Evolutionary conservation across 441 rosid species (phyloP).

Genomic region (Euphorbia schlechtendalii): DNA sequence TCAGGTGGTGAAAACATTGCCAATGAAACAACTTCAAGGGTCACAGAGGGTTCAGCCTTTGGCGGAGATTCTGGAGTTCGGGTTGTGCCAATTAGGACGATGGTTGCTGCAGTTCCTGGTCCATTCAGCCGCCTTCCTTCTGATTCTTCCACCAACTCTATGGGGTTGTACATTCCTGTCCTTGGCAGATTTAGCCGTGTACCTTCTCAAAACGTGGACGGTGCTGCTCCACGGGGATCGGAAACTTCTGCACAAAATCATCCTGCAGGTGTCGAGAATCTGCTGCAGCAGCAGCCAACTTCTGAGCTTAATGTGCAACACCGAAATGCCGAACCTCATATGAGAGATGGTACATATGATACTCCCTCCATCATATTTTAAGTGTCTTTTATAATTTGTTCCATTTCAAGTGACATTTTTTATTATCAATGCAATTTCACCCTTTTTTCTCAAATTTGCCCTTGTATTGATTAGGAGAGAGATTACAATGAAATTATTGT

Average conservation of each 20-base stretch:
- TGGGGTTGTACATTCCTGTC: conserved; percentile 45
- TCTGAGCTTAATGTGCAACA: conserved; percentile 30
- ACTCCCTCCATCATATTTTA: too few species aligned
- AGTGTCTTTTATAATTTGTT: too few species aligned
- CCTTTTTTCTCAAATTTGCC: too few species aligned
- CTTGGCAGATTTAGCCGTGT: conserved; percentile 49
- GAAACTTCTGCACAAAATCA: conserved; percentile 34
- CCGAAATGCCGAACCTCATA: conserved; percentile 29
- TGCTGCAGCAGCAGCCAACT: conserved; percentile 33
- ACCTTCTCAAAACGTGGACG: conserved; percentile 33
- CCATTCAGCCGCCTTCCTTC: conserved; percentile 44
- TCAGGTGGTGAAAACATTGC: conserved; percentile 30
- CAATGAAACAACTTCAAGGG: conserved; percentile 34
- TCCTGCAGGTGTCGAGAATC: conserved; percentile 27
- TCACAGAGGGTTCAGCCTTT: conserved; percentile 35
- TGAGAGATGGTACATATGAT: conserved; percentile 43
- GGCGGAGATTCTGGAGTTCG: conserved; percentile 56
- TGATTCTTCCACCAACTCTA: conserved; percentile 42
- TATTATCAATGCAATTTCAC: too few species aligned
- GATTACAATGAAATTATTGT: too few species aligned
- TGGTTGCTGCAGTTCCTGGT: conserved; percentile 59
- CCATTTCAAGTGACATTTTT: too few species aligned
- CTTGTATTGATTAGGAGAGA: too few species aligned
- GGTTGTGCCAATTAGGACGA: conserved; percentile 57
- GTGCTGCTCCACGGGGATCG: conserved; percentile 35